A percentile compares a stretch with the other conserved stretches of the same genome.
These are phyloP conservation scores for Flaveria sonorensis DNA, from an alignment of 129 eudicot species.

Conservation along the genomic window DNA sequence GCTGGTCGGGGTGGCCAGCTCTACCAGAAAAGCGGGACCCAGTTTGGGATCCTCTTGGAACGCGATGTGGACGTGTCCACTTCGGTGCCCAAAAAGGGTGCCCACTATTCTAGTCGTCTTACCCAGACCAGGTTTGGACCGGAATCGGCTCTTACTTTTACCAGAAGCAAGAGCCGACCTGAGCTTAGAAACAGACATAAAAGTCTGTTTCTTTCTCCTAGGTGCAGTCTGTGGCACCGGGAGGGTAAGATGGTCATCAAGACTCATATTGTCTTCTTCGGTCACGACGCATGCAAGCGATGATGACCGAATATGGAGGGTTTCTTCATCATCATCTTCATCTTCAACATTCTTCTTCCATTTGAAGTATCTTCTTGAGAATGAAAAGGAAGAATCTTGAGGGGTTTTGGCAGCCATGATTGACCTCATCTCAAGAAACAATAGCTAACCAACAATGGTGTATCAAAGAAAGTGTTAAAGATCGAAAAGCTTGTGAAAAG, in stretches of 20 bases:
- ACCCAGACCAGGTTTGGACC: slow-evolving; percentile 50
- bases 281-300: slow-evolving; percentile 35
- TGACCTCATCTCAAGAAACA: slow-evolving; percentile 62
- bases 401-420: slow-evolving; percentile 78
- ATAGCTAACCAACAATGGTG: slow-evolving; percentile 37
- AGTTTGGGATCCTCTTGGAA: slow-evolving; percentile 72
- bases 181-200: slow-evolving; percentile 53
- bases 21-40: slow-evolving; percentile 67
- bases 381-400: slow-evolving; percentile 76
- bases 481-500: slow-evolving; percentile 23
- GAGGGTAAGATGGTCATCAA: slow-evolving; percentile 22
- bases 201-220: slow-evolving; percentile 37
- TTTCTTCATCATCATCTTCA: slow-evolving; percentile 50
- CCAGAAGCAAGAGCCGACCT: slow-evolving; percentile 49
- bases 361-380: slow-evolving; percentile 83
- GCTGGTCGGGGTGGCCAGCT: slow-evolving; percentile 80
- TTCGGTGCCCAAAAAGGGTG: slow-evolving; percentile 75
- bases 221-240: slow-evolving; percentile 38
- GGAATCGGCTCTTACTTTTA: slow-evolving; percentile 31
- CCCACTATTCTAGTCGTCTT: slow-evolving; percentile 55
- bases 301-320: slow-evolving; percentile 45
- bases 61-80: slow-evolving; percentile 80
- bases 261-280: slow-evolving; percentile 29
- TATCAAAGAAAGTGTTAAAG: slow-evolving; percentile 9
- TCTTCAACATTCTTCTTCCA: slow-evolving; percentile 58